A percentile compares a stretch with the other conserved stretches of the same genome.
phyloP scores from a whole-genome alignment of 495 filamentous ascomycete genomes.

The Penicillium paradoxum region DNA sequence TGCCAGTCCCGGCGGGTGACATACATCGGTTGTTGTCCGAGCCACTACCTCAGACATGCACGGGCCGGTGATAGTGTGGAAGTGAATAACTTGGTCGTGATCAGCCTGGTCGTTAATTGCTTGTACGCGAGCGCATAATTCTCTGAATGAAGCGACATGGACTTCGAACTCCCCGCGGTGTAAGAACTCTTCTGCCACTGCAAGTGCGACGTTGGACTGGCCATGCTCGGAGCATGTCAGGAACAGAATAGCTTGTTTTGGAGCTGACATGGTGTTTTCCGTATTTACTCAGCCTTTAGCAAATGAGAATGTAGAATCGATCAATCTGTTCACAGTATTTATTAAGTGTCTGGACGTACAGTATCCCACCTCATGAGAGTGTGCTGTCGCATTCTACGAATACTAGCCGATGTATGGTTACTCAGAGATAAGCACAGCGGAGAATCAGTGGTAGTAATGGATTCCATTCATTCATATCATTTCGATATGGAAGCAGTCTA shows the following conservation, averaged over 20 bases:
- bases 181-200: slow-evolving; percentile 48
- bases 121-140: slow-evolving; percentile 29
- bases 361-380: background rate
- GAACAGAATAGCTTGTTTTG: slow-evolving; percentile 35
- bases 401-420: slow-evolving; percentile 10
- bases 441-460: background rate
- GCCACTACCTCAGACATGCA: slow-evolving; percentile 41
- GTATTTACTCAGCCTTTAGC: background rate
- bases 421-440: background rate
- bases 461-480: background rate
- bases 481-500: background rate
- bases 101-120: slow-evolving; percentile 24
- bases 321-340: background rate
- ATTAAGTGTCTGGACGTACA: background rate
- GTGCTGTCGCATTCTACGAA: background rate
- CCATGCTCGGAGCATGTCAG: slow-evolving; percentile 54
- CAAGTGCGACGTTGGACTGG: slow-evolving; percentile 52
- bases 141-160: slow-evolving; percentile 49
- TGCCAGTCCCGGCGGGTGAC: slow-evolving; percentile 33
- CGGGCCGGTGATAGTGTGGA: slow-evolving; percentile 41
- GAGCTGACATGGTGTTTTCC: slow-evolving; percentile 1
- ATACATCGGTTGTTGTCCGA: slow-evolving; percentile 30
- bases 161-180: slow-evolving; percentile 40
- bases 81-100: slow-evolving; percentile 18
- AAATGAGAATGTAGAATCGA: background rate